Percentiles rank a stretch among this genome's conserved stretches.
Conservation (phyloP, 805 yeast genomes). For the Monosporozyma unispora region DNA sequence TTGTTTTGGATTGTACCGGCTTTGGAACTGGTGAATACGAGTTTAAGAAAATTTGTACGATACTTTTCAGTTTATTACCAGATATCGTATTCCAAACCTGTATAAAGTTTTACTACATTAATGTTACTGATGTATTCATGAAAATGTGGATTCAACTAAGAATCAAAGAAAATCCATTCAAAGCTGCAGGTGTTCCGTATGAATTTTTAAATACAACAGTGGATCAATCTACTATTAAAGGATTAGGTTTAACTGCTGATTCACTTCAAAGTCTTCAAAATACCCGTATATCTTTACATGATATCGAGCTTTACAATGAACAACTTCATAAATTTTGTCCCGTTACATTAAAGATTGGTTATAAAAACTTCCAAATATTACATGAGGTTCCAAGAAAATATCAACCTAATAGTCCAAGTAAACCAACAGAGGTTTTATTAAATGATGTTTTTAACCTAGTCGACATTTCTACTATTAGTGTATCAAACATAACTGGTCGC, state of each 20-base stretch:
- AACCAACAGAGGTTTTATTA: conserved; percentile 20
- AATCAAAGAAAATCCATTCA: conserved; percentile 8
- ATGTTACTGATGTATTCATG: conserved; percentile 27
- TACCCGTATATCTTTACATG: conserved; percentile 40
- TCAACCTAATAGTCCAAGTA: conserved; percentile 18
- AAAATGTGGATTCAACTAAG: conserved; percentile 11
- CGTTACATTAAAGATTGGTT: conserved; percentile 55
- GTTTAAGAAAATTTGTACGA: conserved; percentile 11
- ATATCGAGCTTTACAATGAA: conserved; percentile 42
- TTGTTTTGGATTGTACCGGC: conserved; percentile 61
- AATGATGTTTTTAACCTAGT: conserved; percentile 36
- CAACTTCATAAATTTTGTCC: conserved; percentile 42
- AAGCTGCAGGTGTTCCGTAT: conserved; percentile 18
- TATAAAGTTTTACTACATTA: conserved; percentile 40
- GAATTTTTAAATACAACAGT: conserved; percentile 38
- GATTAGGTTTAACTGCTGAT: conserved; percentile 34
- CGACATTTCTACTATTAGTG: conserved; percentile 33
- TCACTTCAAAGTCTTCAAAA: conserved; percentile 35
- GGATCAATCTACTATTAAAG: conserved; percentile 33
- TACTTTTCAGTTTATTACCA: conserved; percentile 41
- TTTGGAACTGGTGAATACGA: conserved; percentile 26
- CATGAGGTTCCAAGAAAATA: conserved; percentile 34
- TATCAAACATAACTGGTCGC: conserved; percentile 35
- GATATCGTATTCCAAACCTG: conserved; percentile 44
- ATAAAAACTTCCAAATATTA: conserved; percentile 49